Base-by-base conservation (phyloP, 192 early-diverging fungal species). In the Hyaloraphidium curvatum region DNA sequence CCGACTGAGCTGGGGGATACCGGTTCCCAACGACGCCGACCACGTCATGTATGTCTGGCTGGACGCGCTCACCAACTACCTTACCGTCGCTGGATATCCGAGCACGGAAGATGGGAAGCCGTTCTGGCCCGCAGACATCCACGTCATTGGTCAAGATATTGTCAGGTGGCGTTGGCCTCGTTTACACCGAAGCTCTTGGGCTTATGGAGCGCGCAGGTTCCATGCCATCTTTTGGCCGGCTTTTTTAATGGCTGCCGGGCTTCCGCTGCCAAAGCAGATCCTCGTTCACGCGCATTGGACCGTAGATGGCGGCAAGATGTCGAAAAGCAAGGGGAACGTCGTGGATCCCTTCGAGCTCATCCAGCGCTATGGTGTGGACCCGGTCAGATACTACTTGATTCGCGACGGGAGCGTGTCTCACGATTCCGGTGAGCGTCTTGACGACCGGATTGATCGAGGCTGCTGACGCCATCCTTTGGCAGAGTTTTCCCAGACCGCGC, bases 191-290 rank as follows among this genome's bases (percentile, higher is more conserved):
- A 37, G 9, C 33, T 37, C 33, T 37, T 7, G 2, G 19, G 21
- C 33, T 41, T 3, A 3, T 2, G 16, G 16, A 53, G 33, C 16
- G 14, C 21, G 3, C 30, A 78, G 82, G 53, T 97, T 97, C 66
- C 93, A 97, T 60, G 88, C 88, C 0, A 81, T 97, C 14, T 97
- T 86, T 62, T 97, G 93, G 93, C 93, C 93, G 11, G 89, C 89
- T 0, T 86, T 97, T 54, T 64, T 97, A 33, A 77, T 97, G 74
- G 93, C 93, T 0, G 84, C 85, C 1, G 76, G 66, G 0, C 62
- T 94, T 22, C 77, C 77, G 1, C 67, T 83, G 31, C 91, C 93
- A 2, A 61, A 66, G 40, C 71, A 74, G 25, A 92, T 97, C 55
- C 55, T 97, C 22, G 80, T 87, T 1, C 93, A 97, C 58, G 87